Percentiles rank a stretch among this genome's conserved stretches.
Conservation (phyloP, 805 yeast genomes). For the Yamadazyma nakazawae region DNA sequence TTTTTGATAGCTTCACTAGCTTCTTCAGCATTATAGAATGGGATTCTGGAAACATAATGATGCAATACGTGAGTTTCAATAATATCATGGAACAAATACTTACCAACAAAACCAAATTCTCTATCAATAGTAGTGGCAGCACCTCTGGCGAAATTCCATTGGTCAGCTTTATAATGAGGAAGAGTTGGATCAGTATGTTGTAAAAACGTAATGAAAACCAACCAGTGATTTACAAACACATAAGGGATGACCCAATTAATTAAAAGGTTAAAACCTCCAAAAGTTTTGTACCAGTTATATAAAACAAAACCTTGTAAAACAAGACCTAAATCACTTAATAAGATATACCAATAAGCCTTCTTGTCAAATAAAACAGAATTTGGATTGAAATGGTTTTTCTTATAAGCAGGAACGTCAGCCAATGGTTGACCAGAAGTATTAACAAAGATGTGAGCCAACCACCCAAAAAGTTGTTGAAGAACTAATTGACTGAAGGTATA, state of each 20-base stretch:
- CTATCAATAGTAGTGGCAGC: conserved; percentile 89
- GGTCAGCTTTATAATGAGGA: conserved; percentile 73
- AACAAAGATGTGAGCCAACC: conserved; percentile 61
- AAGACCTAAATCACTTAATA: conserved; percentile 73
- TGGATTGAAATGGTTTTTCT: conserved; percentile 70
- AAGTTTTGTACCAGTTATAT: conserved; percentile 57
- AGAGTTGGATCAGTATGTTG: conserved; percentile 79
- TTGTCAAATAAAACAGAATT: conserved; percentile 69
- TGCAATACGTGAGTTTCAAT: conserved; percentile 89
- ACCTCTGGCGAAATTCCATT: conserved; percentile 87
- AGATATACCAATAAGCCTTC: conserved; percentile 67
- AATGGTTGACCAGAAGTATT: conserved; percentile 70
- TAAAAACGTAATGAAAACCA: conserved; percentile 78
- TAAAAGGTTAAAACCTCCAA: conserved; percentile 60
- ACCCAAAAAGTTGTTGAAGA: conserved; percentile 74
- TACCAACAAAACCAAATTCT: conserved; percentile 76
- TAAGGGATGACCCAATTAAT: conserved; percentile 77
- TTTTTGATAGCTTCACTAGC: conserved; percentile 75
- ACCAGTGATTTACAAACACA: conserved; percentile 83
- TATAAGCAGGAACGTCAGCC: conserved; percentile 42
- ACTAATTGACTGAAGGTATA: conserved; percentile 54
- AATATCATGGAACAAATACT: conserved; percentile 79
- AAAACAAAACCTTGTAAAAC: conserved; percentile 48
- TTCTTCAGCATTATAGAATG: conserved; percentile 82
- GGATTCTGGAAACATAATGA: conserved; percentile 80